Conservation (phyloP, 805 yeast species). For the Cyberlindnera mycetangii region DNA sequence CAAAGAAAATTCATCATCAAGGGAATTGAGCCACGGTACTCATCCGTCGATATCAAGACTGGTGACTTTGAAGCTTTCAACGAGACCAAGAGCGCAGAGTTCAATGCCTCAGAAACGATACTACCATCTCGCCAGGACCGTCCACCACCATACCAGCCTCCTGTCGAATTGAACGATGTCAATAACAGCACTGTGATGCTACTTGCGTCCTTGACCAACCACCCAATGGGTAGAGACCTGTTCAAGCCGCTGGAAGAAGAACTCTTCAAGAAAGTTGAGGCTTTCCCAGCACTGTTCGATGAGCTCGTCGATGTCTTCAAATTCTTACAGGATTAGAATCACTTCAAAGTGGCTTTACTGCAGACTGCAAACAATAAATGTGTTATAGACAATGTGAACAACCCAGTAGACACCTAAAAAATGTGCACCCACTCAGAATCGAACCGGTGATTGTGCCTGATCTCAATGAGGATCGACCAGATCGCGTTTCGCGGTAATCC, state of each 20-base stretch:
- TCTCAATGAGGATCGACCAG: neutral
- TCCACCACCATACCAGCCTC: conserved; percentile 26
- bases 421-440: neutral
- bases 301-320: conserved; percentile 28
- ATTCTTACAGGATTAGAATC: conserved; percentile 16
- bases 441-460: neutral
- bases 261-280: conserved; percentile 31
- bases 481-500: neutral
- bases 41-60: conserved; percentile 45
- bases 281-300: conserved; percentile 33
- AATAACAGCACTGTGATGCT: conserved; percentile 37
- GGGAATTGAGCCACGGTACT: conserved; percentile 86
- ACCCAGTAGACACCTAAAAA: no score
- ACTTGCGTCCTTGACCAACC: conserved; percentile 33
- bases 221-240: conserved; percentile 32
- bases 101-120: conserved; percentile 3
- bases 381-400: neutral
- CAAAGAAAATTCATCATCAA: conserved; percentile 84
- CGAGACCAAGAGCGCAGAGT: conserved; percentile 1
- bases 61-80: conserved; percentile 42
- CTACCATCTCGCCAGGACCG: conserved; percentile 17
- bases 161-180: conserved; percentile 36
- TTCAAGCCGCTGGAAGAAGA: conserved; percentile 32
- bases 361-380: no score
- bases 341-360: no score